Evolutionary conservation across 2,329 filamentous ascomycete species (phyloP), one percentile per base, ranked within the genome.

Genomic region (Calonectria pseudoturangicola): DNA sequence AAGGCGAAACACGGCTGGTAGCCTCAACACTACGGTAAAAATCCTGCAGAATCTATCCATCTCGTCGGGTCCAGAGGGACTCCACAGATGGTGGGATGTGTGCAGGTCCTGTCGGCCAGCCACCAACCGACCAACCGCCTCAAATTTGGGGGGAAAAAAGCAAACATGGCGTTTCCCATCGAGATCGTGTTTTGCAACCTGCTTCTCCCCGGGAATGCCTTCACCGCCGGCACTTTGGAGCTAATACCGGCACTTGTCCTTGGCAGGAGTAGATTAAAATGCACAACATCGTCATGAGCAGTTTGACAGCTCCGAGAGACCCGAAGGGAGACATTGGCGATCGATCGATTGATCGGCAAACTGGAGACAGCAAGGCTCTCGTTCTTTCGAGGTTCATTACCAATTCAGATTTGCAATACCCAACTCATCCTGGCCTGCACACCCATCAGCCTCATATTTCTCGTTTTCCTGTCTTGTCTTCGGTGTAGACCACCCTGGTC

Each of bases 11-110:
- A 25, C n/a, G 45, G 45, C n/a, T 25, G 45, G 45, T 48, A 48
- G 45, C n/a, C 45, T 48, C 45, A 25, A 25, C n/a, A 48, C 45
- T 48, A 48, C 45, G n/a, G n/a, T 48, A 9, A 48, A 41, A 48
- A 48, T 25, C 45, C 10, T 21, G n/a, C n/a, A 13, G 45, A 10
- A 48, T 13, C 45, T 48, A 21, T 48, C 45, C 45, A 45, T 48
- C 45, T 36, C 33, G 33, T 36, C 33, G 33, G 33, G 33, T 36
- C 33, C 21, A 47, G n/a, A 48, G 13, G 9, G 9, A 25, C 45
- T 48, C 45, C 45, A 48, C 45, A n/a, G 45, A 25, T 48, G 45
- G 45, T 12, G n/a, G 45, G n/a, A 48, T 21, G 45, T 6, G 8
- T 25, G 45, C 21, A 48, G 45, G 45, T 48, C 21, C 21, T 21